Conservation (phyloP, 2,329 filamentous ascomycete genomes). For the Pseudocercospora macadamiae region DNA sequence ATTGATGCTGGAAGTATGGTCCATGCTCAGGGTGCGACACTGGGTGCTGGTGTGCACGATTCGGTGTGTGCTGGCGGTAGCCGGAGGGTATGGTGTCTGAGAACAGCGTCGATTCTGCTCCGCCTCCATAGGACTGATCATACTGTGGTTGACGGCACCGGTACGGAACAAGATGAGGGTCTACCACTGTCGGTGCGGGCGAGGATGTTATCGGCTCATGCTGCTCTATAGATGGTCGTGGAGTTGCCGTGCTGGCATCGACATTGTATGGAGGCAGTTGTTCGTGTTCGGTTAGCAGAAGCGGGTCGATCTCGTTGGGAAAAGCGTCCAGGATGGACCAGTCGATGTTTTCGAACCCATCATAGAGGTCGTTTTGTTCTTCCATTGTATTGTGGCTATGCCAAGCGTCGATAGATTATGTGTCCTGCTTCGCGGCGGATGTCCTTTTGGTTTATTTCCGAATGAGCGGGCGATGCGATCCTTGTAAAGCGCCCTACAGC, state of each 20-base stretch:
- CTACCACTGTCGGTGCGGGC: no score
- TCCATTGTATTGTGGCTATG: no score
- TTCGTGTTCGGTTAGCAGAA: no score
- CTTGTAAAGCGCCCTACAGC: no score
- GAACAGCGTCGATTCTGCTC: background rate
- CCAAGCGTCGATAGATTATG: background rate
- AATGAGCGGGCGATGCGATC: conserved; percentile 3
- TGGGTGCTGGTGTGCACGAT: background rate
- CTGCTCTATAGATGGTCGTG: background rate
- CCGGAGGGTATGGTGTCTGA: background rate
- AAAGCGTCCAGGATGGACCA: background rate
- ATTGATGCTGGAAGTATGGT: background rate
- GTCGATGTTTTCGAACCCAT: no score
- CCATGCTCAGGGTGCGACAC: background rate
- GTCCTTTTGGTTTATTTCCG: background rate
- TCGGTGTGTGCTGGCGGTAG: background rate
- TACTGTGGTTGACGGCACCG: no score
- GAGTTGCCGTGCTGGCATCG: background rate
- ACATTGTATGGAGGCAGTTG: background rate
- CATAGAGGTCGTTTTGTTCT: no score
- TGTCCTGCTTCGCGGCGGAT: background rate
- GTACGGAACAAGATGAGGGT: background rate
- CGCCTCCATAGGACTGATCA: no score
- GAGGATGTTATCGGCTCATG: no score
- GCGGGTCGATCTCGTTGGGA: background rate